Conservation (phyloP, 768 basidiomycete genomes). For the Candolleomyces efflorescens region DNA sequence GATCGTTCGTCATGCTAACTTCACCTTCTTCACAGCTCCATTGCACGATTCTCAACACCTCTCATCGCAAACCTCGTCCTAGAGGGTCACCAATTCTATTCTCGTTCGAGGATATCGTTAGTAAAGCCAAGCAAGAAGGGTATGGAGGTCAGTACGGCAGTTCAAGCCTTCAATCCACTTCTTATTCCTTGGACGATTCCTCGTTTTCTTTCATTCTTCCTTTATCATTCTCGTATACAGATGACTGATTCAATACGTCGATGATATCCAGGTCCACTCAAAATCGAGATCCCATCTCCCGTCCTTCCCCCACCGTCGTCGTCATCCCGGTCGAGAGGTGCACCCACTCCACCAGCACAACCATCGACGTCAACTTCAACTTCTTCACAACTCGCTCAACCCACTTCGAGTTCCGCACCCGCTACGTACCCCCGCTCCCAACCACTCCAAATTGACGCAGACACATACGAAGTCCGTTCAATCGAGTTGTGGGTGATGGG, state of each 20-base stretch:
- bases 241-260: neutral
- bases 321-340: no score
- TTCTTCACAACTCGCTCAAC: no score
- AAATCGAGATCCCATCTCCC: no score
- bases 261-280: no score
- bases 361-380: no score
- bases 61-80: slow-evolving; percentile 33
- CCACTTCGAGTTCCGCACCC: no score
- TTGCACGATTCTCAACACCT: slow-evolving; percentile 49
- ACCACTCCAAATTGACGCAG: no score
- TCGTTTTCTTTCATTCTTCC: no score
- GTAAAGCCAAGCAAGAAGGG: neutral
- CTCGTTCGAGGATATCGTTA: slow-evolving; percentile 31
- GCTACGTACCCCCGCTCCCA: no score
- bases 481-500: slow-evolving; percentile 73
- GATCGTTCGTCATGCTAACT: slow-evolving; percentile 37
- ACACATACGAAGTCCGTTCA: slow-evolving; percentile 44
- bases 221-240: no score
- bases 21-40: slow-evolving; percentile 51
- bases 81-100: slow-evolving; percentile 31
- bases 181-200: neutral
- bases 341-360: no score
- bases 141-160: neutral
- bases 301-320: no score
- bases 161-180: neutral